phyloP scores from a whole-genome alignment of 306 rosid genomes.

The Glycine latifolia region DNA sequence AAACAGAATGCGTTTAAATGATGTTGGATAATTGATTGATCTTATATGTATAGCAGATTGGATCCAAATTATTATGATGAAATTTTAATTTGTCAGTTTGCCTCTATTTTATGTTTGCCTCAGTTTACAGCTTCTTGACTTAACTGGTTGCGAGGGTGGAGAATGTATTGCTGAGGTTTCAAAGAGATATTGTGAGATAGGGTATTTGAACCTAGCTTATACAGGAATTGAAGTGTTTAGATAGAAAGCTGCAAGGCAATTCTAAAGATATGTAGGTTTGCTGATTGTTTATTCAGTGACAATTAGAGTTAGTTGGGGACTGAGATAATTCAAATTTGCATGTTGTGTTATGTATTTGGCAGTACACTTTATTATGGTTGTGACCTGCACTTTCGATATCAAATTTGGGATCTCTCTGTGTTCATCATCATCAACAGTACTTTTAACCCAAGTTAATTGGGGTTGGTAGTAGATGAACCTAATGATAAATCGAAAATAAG shows the following conservation, averaged over 20 bases:
- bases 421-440: too few relatives aligned
- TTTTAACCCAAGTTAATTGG: too few relatives aligned
- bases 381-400: too few relatives aligned
- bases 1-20: slow-evolving; percentile 5
- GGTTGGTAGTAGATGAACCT: too few relatives aligned
- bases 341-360: too few relatives aligned
- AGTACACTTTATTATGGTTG: too few relatives aligned
- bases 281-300: too few relatives aligned
- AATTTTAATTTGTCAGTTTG: slow-evolving; percentile 14
- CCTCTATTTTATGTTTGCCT: slow-evolving; percentile 35
- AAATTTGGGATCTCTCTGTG: too few relatives aligned
- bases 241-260: slow-evolving; percentile 57
- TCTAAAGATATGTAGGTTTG: slow-evolving; percentile 40
- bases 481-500: too few relatives aligned
- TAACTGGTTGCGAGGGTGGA: slow-evolving; percentile 49
- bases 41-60: neutral
- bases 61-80: slow-evolving; percentile 24
- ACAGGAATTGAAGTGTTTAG: slow-evolving; percentile 38
- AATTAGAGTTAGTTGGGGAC: too few relatives aligned
- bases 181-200: slow-evolving; percentile 59
- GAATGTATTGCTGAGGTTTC: slow-evolving; percentile 55
- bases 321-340: too few relatives aligned
- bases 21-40: neutral
- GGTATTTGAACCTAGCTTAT: slow-evolving; percentile 53
- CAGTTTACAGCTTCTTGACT: slow-evolving; percentile 63